These are phyloP conservation scores for Leishmania tropica DNA, from an alignment of 208 protist species.

Conservation along the genomic window DNA sequence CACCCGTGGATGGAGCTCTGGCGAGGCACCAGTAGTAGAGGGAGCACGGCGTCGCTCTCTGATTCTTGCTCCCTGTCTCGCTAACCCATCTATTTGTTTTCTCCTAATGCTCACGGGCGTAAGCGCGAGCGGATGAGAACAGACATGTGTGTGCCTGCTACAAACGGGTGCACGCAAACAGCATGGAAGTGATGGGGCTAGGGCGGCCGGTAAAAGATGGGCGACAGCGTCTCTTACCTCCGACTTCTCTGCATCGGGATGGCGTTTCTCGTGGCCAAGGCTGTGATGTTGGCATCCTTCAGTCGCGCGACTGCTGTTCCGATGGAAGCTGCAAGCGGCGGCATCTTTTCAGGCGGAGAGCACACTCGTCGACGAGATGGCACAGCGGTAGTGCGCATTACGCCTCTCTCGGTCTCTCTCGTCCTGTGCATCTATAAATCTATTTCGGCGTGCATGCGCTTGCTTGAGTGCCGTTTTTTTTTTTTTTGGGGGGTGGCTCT, in stretches of 20 bases:
- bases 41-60: slow-evolving; percentile 8
- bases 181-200: not conserved
- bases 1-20: slow-evolving; percentile 74
- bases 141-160: not conserved
- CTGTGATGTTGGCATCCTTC: not conserved
- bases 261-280: not conserved
- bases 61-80: slow-evolving; percentile 3
- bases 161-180: not conserved
- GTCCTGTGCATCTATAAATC: not conserved
- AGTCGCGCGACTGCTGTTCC: not conserved
- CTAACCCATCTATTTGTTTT: not conserved
- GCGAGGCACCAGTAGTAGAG: slow-evolving; percentile 18
- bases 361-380: not conserved
- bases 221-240: not conserved
- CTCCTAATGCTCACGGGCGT: not conserved
- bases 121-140: not conserved
- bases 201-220: not conserved
- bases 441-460: not conserved
- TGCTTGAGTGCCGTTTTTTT: not conserved
- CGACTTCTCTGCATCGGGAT: not conserved
- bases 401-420: not conserved
- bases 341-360: not conserved
- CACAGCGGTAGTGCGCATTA: not conserved
- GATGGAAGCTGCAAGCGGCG: not conserved
- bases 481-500: not conserved